These are phyloP conservation scores for Filobasidium floriforme DNA, from an alignment of 768 basidiomycete species.

Conservation along the genomic window DNA sequence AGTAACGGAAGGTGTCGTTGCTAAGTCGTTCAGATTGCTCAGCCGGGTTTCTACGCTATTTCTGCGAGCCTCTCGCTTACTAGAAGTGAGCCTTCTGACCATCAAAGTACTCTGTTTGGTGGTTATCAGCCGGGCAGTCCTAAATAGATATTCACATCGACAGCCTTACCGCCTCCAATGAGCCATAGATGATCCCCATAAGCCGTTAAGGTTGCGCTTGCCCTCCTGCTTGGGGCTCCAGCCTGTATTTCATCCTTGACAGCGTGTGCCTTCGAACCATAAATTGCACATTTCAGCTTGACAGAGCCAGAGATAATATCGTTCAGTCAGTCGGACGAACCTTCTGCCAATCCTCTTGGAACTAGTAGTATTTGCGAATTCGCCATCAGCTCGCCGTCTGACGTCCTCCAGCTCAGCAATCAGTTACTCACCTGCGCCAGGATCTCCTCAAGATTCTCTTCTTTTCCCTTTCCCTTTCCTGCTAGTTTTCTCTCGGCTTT, in stretches of 20 bases:
- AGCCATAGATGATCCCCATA: conserved; percentile 74
- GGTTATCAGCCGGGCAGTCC: conserved; percentile 46
- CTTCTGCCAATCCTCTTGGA: conserved; percentile 66
- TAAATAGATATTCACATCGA: neutral
- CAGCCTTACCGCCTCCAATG: conserved; percentile 25
- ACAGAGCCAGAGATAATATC: conserved; percentile 3
- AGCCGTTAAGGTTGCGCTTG: conserved; percentile 71
- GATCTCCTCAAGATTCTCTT: conserved; percentile 72
- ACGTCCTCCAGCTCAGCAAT: neutral
- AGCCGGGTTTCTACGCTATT: neutral
- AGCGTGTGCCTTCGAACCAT: conserved; percentile 48
- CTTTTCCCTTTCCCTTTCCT: conserved; percentile 44
- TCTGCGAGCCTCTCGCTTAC: neutral
- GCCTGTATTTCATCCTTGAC: conserved; percentile 79
- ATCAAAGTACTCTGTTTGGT: conserved; percentile 66
- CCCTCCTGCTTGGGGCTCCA: conserved; percentile 72
- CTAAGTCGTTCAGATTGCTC: conserved; percentile 34
- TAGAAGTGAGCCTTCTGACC: conserved; percentile 63
- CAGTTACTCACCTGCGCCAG: conserved; percentile 58
- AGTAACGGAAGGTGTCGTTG: conserved; percentile 77
- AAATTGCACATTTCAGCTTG: neutral
- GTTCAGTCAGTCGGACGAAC: conserved; percentile 37
- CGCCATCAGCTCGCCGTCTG: neutral
- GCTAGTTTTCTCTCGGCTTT: conserved; percentile 43
- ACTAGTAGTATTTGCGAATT: conserved; percentile 38